Percentiles rank a stretch among this genome's conserved stretches.
These are phyloP conservation scores for Verticillium albo-atrum DNA, from an alignment of 2,329 filamentous ascomycete genomes.

Conservation along the genomic window DNA sequence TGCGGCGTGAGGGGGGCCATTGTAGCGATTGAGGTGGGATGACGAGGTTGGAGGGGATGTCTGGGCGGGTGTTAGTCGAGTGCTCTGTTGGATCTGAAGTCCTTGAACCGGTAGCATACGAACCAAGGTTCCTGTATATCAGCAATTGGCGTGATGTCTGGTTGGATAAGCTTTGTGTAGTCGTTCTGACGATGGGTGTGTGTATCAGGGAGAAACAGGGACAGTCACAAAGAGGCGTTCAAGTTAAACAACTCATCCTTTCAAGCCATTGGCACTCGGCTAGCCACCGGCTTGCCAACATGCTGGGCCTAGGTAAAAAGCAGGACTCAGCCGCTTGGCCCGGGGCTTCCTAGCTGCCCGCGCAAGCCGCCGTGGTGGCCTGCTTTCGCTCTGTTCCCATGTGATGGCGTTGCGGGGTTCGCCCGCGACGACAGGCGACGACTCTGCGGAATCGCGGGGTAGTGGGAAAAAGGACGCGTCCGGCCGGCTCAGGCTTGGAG, in stretches of 20 bases:
- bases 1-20: conserved; percentile 55
- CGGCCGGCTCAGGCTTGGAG: neutral
- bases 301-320: neutral
- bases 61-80: neutral
- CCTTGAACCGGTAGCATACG: neutral
- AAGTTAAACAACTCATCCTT: neutral
- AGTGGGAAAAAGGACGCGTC: neutral
- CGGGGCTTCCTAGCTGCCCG: neutral
- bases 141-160: neutral
- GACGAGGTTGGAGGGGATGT: neutral
- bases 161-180: neutral
- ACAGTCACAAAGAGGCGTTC: neutral
- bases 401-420: conserved; percentile 2
- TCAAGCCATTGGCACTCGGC: neutral
- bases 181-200: neutral
- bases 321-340: neutral
- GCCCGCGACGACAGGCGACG: neutral
- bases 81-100: neutral
- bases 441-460: conserved; percentile 5
- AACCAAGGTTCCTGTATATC: neutral
- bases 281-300: neutral
- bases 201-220: neutral
- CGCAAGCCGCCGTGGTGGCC: neutral
- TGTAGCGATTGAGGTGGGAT: conserved; percentile 11
- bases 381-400: neutral